Evolutionary conservation across 768 basidiomycete species (phyloP).

Genomic region (Boletus fagicola): DNA sequence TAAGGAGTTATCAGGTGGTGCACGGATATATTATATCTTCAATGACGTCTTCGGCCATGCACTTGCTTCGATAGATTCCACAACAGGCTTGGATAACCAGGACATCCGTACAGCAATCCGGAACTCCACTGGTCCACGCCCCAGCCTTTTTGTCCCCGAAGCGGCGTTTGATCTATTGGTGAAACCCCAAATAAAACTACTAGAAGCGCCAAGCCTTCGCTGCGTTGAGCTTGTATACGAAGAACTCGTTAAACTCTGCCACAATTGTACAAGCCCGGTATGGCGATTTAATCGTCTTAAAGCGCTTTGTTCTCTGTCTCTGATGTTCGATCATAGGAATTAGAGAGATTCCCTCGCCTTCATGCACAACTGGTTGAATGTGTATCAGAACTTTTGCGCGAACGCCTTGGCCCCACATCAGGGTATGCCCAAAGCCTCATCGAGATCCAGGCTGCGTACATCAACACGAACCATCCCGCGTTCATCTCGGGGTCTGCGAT

Average conservation of each 20-base stretch:
- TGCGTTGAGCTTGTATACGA: conserved; percentile 99
- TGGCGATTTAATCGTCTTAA: conserved; percentile 26
- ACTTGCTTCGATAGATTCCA: conserved; percentile 85
- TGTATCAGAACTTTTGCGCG: conserved; percentile 93
- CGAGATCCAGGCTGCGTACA: conserved; percentile 96
- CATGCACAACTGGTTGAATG: conserved; percentile 94
- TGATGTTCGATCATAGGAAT: conserved; percentile 55
- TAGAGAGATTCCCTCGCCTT: conserved; percentile 91
- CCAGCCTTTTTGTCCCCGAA: conserved; percentile 96
- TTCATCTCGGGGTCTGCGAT: conserved; percentile 80
- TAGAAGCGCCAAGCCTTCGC: conserved; percentile 90
- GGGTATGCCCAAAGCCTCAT: conserved; percentile 97
- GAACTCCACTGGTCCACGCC: conserved; percentile 95
- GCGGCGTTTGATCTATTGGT: conserved; percentile 95
- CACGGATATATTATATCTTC: conserved; percentile 99
- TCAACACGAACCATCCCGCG: conserved; percentile 98
- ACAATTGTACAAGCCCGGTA: conserved; percentile 92
- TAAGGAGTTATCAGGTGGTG: conserved; percentile 97
- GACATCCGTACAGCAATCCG: conserved; percentile 98
- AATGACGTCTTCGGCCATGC: conserved; percentile 97
- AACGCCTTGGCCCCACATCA: conserved; percentile 93
- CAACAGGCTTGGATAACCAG: conserved; percentile 84
- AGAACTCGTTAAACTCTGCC: conserved; percentile 98
- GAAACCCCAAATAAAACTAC: conserved; percentile 95
- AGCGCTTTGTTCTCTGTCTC: conserved; percentile 3